Evolutionary conservation across 305 asterid genomes (phyloP), one percentile per base, ranked within the genome.

Genomic region (Ajuga reptans): DNA sequence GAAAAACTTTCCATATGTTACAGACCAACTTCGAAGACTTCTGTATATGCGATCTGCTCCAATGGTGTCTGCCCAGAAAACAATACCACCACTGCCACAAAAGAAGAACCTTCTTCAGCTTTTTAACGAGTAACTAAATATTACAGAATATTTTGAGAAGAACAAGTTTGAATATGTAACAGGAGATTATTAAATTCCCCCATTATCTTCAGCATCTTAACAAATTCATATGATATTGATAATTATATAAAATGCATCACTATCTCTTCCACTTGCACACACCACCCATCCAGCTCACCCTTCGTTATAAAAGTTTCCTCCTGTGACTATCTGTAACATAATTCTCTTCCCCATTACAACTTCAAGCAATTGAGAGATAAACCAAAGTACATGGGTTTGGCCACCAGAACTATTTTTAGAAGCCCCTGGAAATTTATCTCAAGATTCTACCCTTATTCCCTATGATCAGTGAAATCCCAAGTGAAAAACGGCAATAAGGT

Each of bases 11-110:
- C 99, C 99, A 75, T 91, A 86, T 55, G 64, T 18, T 56, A 81
- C 86, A 63, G 84, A 77, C 97, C 97, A 91, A 74, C 82, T 87
- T 74, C 63, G 72, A 73, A 94, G 99, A 71, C 92, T 87, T 76
- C 61, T 85, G 73, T 85, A 84, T 65, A 93, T 78, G 69, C 75
- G 81, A 71, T 76, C 87, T 62, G 96, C 95, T 12, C 99, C 99
- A 69, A 94, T 75, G 14, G 84, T 79, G 82, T 94, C 99, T 8
- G 96, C 99, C 99, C 99, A 94, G 83, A 84, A 94, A 61, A 94
- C 60, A 39, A 94, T 82, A 49, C 99, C 99, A 56, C 99, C 99
- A 36, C 99, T 93, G 95, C 85, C 58, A 71, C 79, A 71, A 62
- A 81, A 21, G 84, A 14, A 46, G 31, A 36, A 4, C n/a, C 27